These are phyloP conservation scores for Calonectria leucothoes DNA, from an alignment of 2,329 filamentous ascomycete species.

Conservation along the genomic window DNA sequence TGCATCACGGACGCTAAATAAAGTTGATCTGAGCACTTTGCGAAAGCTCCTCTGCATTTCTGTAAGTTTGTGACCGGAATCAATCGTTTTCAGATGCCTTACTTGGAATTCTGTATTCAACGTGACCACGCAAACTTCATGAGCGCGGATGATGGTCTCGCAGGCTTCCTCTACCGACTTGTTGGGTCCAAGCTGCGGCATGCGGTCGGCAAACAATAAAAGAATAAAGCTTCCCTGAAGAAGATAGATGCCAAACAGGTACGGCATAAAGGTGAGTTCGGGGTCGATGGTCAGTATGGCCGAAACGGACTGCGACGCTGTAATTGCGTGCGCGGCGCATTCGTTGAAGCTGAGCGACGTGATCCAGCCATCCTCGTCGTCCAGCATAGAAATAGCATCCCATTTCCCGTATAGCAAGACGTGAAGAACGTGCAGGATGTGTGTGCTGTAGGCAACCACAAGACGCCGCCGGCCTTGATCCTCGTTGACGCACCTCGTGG, in stretches of 20 bases:
- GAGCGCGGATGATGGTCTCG: slow-evolving; percentile 61
- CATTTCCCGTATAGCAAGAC: slow-evolving; percentile 62
- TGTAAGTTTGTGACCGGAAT: neutral
- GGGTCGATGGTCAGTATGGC: slow-evolving; percentile 60
- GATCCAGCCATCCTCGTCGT: slow-evolving; percentile 61
- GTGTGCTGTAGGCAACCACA: slow-evolving; percentile 59
- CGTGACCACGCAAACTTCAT: slow-evolving; percentile 63
- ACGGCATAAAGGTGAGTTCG: slow-evolving; percentile 64
- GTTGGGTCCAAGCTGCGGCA: slow-evolving; percentile 59
- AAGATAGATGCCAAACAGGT: slow-evolving; percentile 64
- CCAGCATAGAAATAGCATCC: slow-evolving; percentile 62
- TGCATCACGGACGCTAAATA: neutral
- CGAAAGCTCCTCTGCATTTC: neutral
- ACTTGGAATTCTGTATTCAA: slow-evolving; percentile 63
- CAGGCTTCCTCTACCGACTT: slow-evolving; percentile 59
- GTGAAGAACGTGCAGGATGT: slow-evolving; percentile 60
- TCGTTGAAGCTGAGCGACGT: slow-evolving; percentile 57
- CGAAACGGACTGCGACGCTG: slow-evolving; percentile 57
- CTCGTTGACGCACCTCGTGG: neutral
- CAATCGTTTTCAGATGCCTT: neutral
- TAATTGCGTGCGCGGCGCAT: slow-evolving; percentile 59
- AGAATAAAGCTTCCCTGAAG: slow-evolving; percentile 63
- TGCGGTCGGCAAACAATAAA: slow-evolving; percentile 60
- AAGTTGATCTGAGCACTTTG: neutral
- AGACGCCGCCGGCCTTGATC: slow-evolving; percentile 47